Base-by-base conservation (phyloP, 306 rosid genomes). In the Canavalia gladiata region DNA sequence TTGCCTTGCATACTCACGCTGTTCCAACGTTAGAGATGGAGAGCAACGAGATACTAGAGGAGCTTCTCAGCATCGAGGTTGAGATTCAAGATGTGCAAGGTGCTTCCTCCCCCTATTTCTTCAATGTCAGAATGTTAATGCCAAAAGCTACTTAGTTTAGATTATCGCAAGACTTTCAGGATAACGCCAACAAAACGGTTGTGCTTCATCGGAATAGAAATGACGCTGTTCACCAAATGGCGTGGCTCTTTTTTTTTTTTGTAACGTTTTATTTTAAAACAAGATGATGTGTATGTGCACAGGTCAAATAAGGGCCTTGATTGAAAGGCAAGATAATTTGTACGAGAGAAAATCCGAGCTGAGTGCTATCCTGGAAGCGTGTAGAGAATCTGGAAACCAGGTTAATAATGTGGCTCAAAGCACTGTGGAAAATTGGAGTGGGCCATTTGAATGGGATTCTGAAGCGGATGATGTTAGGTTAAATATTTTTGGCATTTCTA, bases 71-170 rank as follows among this genome's bases (percentile, higher is more conserved):
- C 80, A 72, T 94, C 11, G 97, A 91, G 70, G 80, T 82, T 63
- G 97, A 94, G 80, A 80, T 94, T 76, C 87, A 92, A 82, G 92
- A 91, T 54, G 97, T 91, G 33, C 87, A 94, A 92, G 98, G 98
- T 94, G 2, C 73, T 73, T 49, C 67, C 29, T 73, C 72, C 37
- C 6, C 5, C 62, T 37, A 35, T 78, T 30, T 46, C 49, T 46
- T 66, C 34, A 66, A 10, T 7, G 8, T 43, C 80, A 12, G 2
- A 33, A 54, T 72, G 8, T 60, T 60, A 49, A 58, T 79, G 51
- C 50, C 62, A 5, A 4, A 37, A 68, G 57, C 60, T 34, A 34
- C 33, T 9, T 10, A 33, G 50, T 71, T 33, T 30, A 79, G 42
- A 13, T 25, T 65, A 12, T 78, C 7, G 8, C 76, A 0, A 10